phyloP scores from a whole-genome alignment of 805 yeast genomes.

The Candida namnaoensis region DNA sequence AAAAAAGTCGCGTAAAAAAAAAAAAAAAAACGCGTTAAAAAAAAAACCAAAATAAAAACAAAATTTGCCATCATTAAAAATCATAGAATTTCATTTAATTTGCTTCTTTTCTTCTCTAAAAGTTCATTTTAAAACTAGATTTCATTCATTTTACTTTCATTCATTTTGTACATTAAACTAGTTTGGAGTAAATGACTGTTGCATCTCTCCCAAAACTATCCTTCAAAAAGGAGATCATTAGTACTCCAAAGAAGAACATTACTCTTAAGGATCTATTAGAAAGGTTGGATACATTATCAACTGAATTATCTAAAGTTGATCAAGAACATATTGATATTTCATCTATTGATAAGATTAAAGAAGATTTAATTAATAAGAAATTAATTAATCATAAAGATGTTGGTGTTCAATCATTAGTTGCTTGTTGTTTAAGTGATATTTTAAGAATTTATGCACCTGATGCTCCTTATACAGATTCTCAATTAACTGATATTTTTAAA shows the following conservation, averaged over 20 bases:
- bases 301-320: conserved; percentile 53
- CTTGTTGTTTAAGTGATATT: conserved; percentile 72
- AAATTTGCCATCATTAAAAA: too few species aligned
- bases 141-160: too few species aligned
- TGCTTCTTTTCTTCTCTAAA: too few species aligned
- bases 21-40: too few species aligned
- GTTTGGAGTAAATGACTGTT: conserved; percentile 7
- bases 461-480: conserved; percentile 69
- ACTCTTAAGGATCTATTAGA: conserved; percentile 51
- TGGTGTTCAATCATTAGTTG: conserved; percentile 61
- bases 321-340: conserved; percentile 47
- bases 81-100: too few species aligned
- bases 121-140: too few species aligned
- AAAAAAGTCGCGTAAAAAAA: too few species aligned
- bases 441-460: conserved; percentile 79
- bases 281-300: conserved; percentile 48
- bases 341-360: conserved; percentile 35
- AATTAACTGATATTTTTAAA: conserved; percentile 57
- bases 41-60: too few species aligned
- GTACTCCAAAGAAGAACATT: conserved; percentile 49
- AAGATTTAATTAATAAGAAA: conserved; percentile 48
- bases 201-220: conserved; percentile 16
- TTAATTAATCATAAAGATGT: conserved; percentile 49
- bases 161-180: too few species aligned
- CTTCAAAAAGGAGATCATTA: conserved; percentile 39